Base-by-base conservation (phyloP, 2,329 filamentous ascomycete genomes). In the Pseudocercospora eumusae region DNA sequence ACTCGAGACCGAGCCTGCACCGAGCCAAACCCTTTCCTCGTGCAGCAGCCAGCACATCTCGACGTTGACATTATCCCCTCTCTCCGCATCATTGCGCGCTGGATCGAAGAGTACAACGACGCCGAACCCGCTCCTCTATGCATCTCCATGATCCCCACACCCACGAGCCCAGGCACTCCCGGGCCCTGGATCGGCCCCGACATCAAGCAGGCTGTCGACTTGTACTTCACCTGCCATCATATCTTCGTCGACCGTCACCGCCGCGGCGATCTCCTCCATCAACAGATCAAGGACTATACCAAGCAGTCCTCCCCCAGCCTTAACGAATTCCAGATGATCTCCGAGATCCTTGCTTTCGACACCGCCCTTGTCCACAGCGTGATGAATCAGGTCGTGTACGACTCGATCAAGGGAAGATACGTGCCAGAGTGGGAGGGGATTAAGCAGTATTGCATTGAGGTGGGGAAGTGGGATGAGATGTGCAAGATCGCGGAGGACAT, bases 281-380 rank as follows among this genome's bases (percentile, higher is more conserved):
- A 47, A 5, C 21, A 27, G 13, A 44, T 60, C 13, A 42, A 28
- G 23, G 33, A 54, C 31, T 60, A 60, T 15, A 55, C 40, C 6
- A 55, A 55, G 11, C 33, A 28, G 33, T 27, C 45, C 25, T 23
- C 47, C 2, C 7, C 47, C 1, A 45, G 33, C 11, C 42, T 27
- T 3, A 54, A 60, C n/a, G 57, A 60, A 23, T 60, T 60, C 25
- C 40, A 45, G 28, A 44, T 54, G 49, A 53, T 60, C 28, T 23
- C 27, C 7, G 57, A 60, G 23, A 33, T 60, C n/a, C 36, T 53
- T 0, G 10, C 47, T 2, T 60, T 60, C 57, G 57, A 60, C 33
- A 31, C 25, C 9, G 57, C 49, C 8, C 25, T 60, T 8, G 20
- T 54, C 49, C 25, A 55, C 8, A 40, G 28, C 20, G 42, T 59